phyloP scores from a whole-genome alignment of 306 rosid species.

The Carpinus fangiana region DNA sequence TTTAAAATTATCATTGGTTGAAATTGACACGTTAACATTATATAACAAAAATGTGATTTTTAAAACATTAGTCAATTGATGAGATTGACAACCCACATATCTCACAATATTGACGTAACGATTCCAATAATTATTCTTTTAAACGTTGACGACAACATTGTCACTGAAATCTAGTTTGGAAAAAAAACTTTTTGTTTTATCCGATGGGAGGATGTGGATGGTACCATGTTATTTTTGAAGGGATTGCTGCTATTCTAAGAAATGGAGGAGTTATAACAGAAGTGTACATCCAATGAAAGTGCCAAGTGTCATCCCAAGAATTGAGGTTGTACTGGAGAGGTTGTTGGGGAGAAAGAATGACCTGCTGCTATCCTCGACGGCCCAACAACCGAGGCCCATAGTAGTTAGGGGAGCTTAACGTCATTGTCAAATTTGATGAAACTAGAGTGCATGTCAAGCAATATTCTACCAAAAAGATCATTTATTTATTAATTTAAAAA shows the following conservation, averaged over 20 bases:
- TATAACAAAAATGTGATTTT: no score
- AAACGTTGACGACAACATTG: background rate
- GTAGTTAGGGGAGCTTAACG: background rate
- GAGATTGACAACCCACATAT: no score
- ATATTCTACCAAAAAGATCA: background rate
- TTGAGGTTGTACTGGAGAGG: background rate
- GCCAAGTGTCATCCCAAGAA: slow-evolving; percentile 21
- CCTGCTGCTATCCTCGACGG: background rate
- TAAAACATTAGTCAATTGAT: no score
- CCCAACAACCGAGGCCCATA: slow-evolving; percentile 3
- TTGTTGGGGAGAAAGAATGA: background rate
- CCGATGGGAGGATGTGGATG: background rate
- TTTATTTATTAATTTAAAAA: background rate
- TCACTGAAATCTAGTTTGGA: background rate
- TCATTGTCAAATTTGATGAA: no score
- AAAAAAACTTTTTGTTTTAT: no score
- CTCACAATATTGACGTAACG: no score
- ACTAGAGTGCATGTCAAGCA: background rate
- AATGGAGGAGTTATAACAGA: background rate
- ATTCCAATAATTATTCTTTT: no score
- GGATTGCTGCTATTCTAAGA: slow-evolving; percentile 9
- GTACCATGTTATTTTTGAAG: background rate
- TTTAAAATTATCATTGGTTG: no score
- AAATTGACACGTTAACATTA: no score
- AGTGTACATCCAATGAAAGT: background rate